Evolutionary conservation across 2,329 filamentous ascomycete genomes (phyloP).

Genomic region (Alternaria dauci): DNA sequence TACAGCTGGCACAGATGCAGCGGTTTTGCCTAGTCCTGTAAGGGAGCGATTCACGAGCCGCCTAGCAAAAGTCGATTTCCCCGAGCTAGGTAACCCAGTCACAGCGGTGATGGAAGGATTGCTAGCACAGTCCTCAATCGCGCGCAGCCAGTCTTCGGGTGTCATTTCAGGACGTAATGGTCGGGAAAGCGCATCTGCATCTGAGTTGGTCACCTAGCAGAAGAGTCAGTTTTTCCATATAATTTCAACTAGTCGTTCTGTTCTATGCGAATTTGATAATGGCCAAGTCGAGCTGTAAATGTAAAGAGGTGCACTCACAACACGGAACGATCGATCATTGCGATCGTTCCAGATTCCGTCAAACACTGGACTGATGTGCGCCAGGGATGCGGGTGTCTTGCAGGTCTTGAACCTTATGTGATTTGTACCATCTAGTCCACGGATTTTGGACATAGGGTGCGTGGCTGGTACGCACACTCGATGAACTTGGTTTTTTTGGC

Average conservation of each 20-base stretch:
- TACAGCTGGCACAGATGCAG: conserved; percentile 50
- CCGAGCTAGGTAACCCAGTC: conserved; percentile 74
- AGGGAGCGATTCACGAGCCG: conserved; percentile 72
- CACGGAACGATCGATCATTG: conserved; percentile 39
- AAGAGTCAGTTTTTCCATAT: not conserved
- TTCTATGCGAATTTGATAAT: not conserved
- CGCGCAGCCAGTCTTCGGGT: conserved; percentile 67
- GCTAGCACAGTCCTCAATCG: conserved; percentile 48
- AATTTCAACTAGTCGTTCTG: not conserved
- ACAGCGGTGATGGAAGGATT: conserved; percentile 62
- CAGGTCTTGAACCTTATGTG: conserved; percentile 58
- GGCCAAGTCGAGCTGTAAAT: not conserved
- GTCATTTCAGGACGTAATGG: conserved; percentile 54
- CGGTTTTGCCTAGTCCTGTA: conserved; percentile 55
- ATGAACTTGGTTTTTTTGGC: conserved; percentile 25
- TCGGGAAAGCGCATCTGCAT: conserved; percentile 35
- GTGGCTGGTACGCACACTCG: conserved; percentile 73
- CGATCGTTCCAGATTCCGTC: conserved; percentile 69
- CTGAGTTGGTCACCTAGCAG: conserved; percentile 40
- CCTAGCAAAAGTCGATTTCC: conserved; percentile 78
- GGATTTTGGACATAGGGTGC: conserved; percentile 73
- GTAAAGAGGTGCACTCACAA: conserved; percentile 8
- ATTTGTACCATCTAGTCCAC: conserved; percentile 61
- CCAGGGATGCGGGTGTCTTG: conserved; percentile 63
- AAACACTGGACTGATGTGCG: conserved; percentile 71